Evolutionary conservation across 1,284 basidiomycete species (phyloP).

Genomic region (Trichosporon sp.): DNA sequence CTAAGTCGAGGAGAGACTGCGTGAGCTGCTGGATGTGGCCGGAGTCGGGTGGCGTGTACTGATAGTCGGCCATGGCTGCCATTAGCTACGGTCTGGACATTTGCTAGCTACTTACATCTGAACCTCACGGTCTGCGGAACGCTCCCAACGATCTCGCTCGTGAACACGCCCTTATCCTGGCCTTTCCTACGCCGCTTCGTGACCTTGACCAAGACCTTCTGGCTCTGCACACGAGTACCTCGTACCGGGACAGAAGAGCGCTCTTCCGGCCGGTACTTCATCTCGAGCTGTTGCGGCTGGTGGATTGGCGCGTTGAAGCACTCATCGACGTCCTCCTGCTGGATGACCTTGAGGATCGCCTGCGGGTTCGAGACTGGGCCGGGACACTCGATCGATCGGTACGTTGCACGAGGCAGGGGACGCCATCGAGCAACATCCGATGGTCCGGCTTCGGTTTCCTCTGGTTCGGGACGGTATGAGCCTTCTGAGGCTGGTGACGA

Average conservation of each 20-base stretch:
- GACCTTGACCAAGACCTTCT: conserved; percentile 75
- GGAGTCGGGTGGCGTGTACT: conserved; percentile 67
- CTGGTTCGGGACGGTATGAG: neutral
- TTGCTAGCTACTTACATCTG: conserved; percentile 60
- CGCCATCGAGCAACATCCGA: conserved; percentile 48
- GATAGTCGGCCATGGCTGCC: conserved; percentile 84
- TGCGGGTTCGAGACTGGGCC: conserved; percentile 64
- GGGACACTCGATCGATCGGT: conserved; percentile 83
- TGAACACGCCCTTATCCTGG: conserved; percentile 67
- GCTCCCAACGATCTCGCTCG: conserved; percentile 67
- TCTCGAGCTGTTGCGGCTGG: conserved; percentile 58
- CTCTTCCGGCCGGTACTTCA: conserved; percentile 65
- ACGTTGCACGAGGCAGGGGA: conserved; percentile 60
- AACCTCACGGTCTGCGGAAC: conserved; percentile 80
- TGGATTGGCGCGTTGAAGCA: conserved; percentile 56
- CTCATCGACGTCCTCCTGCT: conserved; percentile 62
- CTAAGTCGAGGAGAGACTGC: conserved; percentile 67
- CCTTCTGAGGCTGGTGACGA: neutral
- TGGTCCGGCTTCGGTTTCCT: neutral
- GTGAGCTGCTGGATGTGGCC: conserved; percentile 68
- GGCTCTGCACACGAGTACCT: conserved; percentile 68
- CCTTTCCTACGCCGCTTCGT: conserved; percentile 54
- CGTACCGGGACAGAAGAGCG: conserved; percentile 74
- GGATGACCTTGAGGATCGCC: conserved; percentile 64
- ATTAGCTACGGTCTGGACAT: neutral